Base-by-base conservation (phyloP, 331 rosid genomes). In the Stylosanthes scabra region DNA sequence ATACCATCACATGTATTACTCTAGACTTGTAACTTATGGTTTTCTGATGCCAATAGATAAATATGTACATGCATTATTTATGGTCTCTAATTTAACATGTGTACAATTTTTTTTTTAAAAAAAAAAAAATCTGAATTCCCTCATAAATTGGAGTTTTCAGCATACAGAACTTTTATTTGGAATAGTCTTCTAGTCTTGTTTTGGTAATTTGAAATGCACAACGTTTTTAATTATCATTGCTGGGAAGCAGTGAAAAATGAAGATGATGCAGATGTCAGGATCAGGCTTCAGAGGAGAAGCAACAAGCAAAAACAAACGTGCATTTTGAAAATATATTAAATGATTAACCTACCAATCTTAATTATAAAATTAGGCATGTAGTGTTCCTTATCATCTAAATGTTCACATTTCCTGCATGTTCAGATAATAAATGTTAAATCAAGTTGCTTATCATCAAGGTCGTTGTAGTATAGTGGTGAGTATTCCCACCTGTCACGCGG, bases 401-500 rank as follows among this genome's bases (percentile, higher is more conserved):
- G 9, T 31, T 41, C 20, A 69, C 11, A 41, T 41, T 41, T 41
- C 25, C 25, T 20, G 0, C 25, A 20, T 20, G 1, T 20, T 20
- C 25, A 20, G n/a, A 20, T 20, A 0, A 20, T 0, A 20, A 20
- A 20, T 20, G 1, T 20, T 20, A 20, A 20, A 20, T 1, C 25
- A 20, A 20, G 1, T 0, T 0, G 1, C 25, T 20, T 20, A 20
- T 0, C 25, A 20, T 20, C 25, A 20, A 20, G 25, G 97, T 90
- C 97, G 97, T 92, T 86, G 97, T 91, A 88, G 97, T 91, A 88
- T 94, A 88, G 97, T 88, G 97, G 96, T 94, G 0, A 94, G 96
- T 91, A 94, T 88, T 90, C 81, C 88, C 89, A 91, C 92, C 96
- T 89, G 96, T 89, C 97, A 90, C 91, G 86, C 92, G 92, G 97